A percentile compares a stretch with the other conserved stretches of the same genome.
Evolutionary conservation across 1,139 yeast genomes (phyloP).

Genomic region (Meyerozyma guilliermondii): DNA sequence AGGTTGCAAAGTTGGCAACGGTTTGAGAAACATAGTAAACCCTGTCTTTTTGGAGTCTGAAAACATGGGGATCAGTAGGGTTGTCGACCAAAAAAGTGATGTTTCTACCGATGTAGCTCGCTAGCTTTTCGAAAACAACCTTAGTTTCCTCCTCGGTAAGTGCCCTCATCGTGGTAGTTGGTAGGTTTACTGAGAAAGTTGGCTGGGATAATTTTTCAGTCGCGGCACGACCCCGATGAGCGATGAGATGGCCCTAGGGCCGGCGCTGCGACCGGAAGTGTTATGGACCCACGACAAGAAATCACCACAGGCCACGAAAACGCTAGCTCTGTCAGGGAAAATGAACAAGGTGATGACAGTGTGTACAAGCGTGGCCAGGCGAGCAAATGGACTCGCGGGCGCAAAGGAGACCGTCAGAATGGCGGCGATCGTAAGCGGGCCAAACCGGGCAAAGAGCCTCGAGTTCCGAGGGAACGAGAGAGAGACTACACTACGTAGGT

Average conservation of each 20-base stretch:
- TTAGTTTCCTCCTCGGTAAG: constrained; percentile 96
- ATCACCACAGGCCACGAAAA: neutral
- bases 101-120: constrained; percentile 93
- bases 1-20: constrained; percentile 83
- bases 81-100: constrained; percentile 84
- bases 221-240: neutral
- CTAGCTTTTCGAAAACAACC: constrained; percentile 91
- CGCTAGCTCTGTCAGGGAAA: neutral
- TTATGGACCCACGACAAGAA: neutral
- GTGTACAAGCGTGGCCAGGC: constrained; percentile 39
- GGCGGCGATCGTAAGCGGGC: constrained; percentile 33
- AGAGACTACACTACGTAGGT: constrained; percentile 46
- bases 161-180: constrained; percentile 62
- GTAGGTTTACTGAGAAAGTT: neutral
- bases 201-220: constrained; percentile 2
- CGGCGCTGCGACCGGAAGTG: neutral
- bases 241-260: constrained; percentile 2
- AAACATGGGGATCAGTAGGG: constrained; percentile 87
- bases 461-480: constrained; percentile 8
- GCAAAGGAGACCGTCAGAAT: constrained; percentile 30
- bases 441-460: constrained; percentile 11
- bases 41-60: constrained; percentile 92
- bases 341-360: constrained; percentile 17
- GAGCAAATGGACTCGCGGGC: constrained; percentile 35
- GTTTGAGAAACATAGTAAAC: constrained; percentile 87